Evolutionary conservation across 202 grass and related monocot genomes (phyloP), one percentile per base, ranked within the genome.

Genomic region (Brachypodium distachyon): DNA sequence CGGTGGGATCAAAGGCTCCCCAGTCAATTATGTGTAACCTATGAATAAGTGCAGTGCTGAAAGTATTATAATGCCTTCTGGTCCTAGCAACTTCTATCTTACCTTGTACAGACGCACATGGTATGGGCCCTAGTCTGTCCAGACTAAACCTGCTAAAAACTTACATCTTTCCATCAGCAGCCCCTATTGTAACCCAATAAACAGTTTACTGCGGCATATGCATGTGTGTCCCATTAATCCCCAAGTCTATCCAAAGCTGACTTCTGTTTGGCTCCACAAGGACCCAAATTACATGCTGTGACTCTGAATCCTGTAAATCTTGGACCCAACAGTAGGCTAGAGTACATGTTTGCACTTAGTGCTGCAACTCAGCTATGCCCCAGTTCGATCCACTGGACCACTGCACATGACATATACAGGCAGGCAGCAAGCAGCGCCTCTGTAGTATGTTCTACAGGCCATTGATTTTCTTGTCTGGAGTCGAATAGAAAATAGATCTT

Each of bases 81-180:
- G 52, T 52, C 28, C 80, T 83, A 51, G 49, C 65, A 81, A 61
- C 29, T 51, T 81, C 61, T 40, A 75, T 81, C 56, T 85, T 76
- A 80, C 79, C 66, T 83, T 77, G 79, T 83, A 59, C 82, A 80
- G 29, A 19, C 3, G 66, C 82, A 88, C 82, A 86, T 86, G 86
- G 42, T 22, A 70, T 55, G 71, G 71, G 58, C 50, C 79, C 36
- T 37, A 36, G 52, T 21, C 8, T 88, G 61, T 84, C 67, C 43
- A 59, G 51, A 67, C 67, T 40, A 54, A 77, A 83, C 58, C 50
- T 37, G 78, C 56, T 65, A 77, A 54, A 70, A 50, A 58, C 61
- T 44, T 12, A 43, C 66, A 80, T 48, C 38, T 70, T 42, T 67
- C 80, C 46, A 56, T 73, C 65, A 58, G 55, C 51, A 41, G 61